Conservation (phyloP, 352 stramenopile species). For the Phytopythium vexans region DNA sequence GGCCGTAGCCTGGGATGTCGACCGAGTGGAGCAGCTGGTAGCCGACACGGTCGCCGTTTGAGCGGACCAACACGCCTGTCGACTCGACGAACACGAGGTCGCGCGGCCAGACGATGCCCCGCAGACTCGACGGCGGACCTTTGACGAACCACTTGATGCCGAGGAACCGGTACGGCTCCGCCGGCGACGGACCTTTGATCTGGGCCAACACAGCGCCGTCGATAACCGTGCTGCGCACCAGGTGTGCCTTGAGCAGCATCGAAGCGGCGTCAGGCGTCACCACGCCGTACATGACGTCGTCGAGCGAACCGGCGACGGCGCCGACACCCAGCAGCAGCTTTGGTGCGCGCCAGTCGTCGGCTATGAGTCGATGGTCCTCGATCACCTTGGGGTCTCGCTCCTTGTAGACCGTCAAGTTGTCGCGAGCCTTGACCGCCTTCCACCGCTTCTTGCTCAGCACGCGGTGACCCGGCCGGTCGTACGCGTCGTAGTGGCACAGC, state of each 20-base stretch:
- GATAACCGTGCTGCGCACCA: conserved; percentile 27
- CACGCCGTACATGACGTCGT: conserved; percentile 63
- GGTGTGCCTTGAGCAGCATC: conserved; percentile 39
- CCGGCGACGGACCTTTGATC: conserved; percentile 22
- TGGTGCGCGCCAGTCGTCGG: conserved; percentile 36
- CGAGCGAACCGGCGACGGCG: conserved; percentile 42
- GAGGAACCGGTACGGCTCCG: conserved; percentile 39
- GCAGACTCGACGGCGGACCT: conserved; percentile 20
- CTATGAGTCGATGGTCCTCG: conserved; percentile 27
- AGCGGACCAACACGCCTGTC: conserved; percentile 22
- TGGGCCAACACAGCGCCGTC: conserved; percentile 34
- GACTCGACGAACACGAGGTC: conserved; percentile 44
- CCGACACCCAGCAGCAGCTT: conserved; percentile 44
- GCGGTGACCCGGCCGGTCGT: conserved; percentile 10
- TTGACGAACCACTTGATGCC: conserved; percentile 57
- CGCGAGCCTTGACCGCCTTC: conserved; percentile 40
- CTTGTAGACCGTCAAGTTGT: conserved; percentile 38
- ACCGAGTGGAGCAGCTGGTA: conserved; percentile 45
- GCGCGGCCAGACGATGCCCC: conserved; percentile 25
- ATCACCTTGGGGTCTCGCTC: conserved; percentile 21
- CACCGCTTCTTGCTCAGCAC: conserved; percentile 28
- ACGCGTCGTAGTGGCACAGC: conserved; percentile 27
- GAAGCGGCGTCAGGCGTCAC: conserved; percentile 26
- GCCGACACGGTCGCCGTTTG: conserved; percentile 25
- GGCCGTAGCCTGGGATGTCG: conserved; percentile 24